Base-by-base conservation (phyloP, 2,329 filamentous ascomycete species). In the Colletotrichum destructivum region DNA sequence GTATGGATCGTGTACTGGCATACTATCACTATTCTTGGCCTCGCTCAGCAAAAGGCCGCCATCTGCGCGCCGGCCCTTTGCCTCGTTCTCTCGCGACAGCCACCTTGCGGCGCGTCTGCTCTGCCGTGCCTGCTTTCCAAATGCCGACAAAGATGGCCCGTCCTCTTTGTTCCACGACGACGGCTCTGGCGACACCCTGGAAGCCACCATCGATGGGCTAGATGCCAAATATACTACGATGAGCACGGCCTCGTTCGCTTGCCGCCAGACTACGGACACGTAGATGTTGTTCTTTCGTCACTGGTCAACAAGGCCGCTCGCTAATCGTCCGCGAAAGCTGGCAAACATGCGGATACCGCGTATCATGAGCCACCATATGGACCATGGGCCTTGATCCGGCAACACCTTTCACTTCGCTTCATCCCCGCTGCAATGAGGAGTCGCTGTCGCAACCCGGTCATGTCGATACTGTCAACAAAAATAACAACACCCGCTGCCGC, bases 121-220 rank as follows among this genome's bases (percentile, higher is more conserved):
- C 44, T 62, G 52, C 65, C 64, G 61, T 38, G 18, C 26, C 31
- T 62, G 52, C 23, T 15, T 42, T 16, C 26, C 31, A 35, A 35
- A 35, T 9, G 31, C 31, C 18, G 46, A 62, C 65, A 71, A 71
- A 63, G 64, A 60, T 69, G 31, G 52, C 11, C n/a, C 26, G n/a
- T 47, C 23, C 8, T 9, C 65, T 69, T 66, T 66, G 67, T 70
- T 35, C 59, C 38, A 18, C 38, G 57, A 69, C 57, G 59, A 59
- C 52, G 40, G 57, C 69, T 60, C 64, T 65, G 57, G 69, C 64
- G 8, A 71, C 47, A 63, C 44, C n/a, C 13, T 59, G 65, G 65
- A 62, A 54, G 49, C 15, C 44, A 23, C 49, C 38, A 12, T 40
- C 12, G 16, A 40, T 49, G 15, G n/a, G 23, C 16, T 42, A 52